Evolutionary conservation across 768 basidiomycete genomes (phyloP).

Genomic region (Coprinopsis strossmayeri): DNA sequence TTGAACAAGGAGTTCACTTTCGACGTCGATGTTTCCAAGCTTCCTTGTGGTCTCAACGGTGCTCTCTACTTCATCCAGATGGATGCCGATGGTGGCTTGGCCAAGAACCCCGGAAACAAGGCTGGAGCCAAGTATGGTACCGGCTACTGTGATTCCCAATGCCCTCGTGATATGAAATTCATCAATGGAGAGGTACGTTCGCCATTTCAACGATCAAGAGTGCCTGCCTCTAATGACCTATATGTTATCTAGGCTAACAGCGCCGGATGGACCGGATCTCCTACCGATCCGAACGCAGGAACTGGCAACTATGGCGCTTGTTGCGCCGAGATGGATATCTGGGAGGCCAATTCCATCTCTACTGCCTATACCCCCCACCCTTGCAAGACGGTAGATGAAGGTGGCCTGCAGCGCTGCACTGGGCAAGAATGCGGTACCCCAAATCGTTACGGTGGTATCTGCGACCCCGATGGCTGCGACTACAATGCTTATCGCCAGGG

Average conservation of each 20-base stretch:
- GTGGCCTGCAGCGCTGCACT: constrained; percentile 34
- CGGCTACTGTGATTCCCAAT: constrained; percentile 64
- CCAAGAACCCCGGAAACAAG: constrained; percentile 45
- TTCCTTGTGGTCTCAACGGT: constrained; percentile 56
- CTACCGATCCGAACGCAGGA: constrained; percentile 20
- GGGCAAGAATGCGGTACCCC: constrained; percentile 31
- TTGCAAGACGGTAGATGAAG: constrained; percentile 25
- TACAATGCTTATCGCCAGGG: constrained; percentile 61
- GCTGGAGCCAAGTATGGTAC: constrained; percentile 51
- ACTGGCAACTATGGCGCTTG: constrained; percentile 19
- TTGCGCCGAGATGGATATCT: constrained; percentile 45
- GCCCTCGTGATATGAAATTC: constrained; percentile 56
- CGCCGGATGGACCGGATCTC: constrained; percentile 21
- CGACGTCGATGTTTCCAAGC: constrained; percentile 52
- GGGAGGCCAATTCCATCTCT: constrained; percentile 49
- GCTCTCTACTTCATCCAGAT: constrained; percentile 57
- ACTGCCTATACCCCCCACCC: constrained; percentile 49
- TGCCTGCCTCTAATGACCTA: neutral
- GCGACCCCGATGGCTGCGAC: constrained; percentile 54
- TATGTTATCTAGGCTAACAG: constrained; percentile 34
- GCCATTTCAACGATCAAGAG: too few species aligned
- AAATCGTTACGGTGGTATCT: constrained; percentile 36
- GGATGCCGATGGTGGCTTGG: constrained; percentile 50
- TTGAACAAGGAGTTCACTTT: constrained; percentile 53
- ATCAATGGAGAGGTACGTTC: constrained; percentile 47